Conservation (phyloP, 2,329 filamentous ascomycete genomes). For the Blastomyces emzantsi region DNA sequence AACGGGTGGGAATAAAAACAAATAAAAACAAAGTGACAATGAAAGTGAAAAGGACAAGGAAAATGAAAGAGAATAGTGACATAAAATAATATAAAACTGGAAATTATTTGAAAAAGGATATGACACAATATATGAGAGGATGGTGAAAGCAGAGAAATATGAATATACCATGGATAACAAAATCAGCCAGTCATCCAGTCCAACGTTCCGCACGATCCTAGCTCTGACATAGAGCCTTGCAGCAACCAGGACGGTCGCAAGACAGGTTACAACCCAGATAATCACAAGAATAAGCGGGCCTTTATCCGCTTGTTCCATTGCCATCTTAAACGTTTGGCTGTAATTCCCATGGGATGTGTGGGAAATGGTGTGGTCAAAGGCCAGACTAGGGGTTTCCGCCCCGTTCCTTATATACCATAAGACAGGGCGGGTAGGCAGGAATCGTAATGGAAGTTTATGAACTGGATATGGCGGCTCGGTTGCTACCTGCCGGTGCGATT, state of each 20-base stretch:
- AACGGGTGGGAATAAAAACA: neutral
- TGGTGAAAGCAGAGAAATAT: neutral
- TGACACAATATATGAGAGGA: conserved; percentile 4
- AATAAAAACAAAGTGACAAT: neutral
- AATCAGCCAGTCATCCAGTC: conserved; percentile 34
- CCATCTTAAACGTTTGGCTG: neutral
- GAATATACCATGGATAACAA: conserved; percentile 25
- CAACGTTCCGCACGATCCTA: conserved; percentile 26
- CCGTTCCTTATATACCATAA: neutral
- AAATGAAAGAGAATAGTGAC: neutral
- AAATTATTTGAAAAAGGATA: conserved; percentile 4
- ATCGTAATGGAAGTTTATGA: neutral
- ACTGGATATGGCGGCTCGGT: neutral
- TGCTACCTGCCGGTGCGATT: neutral
- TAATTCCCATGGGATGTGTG: neutral
- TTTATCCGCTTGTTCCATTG: conserved; percentile 21
- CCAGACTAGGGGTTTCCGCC: neutral
- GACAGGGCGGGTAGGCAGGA: neutral
- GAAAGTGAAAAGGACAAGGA: neutral
- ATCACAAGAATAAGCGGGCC: conserved; percentile 29
- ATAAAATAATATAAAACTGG: neutral
- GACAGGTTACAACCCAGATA: conserved; percentile 24
- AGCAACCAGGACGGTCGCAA: conserved; percentile 26
- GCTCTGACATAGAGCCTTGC: conserved; percentile 29
- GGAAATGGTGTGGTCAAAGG: neutral